Evolutionary conservation across 2,329 filamentous ascomycete genomes (phyloP), one percentile per base, ranked within the genome.

Genomic region (Davidsoniella australis): DNA sequence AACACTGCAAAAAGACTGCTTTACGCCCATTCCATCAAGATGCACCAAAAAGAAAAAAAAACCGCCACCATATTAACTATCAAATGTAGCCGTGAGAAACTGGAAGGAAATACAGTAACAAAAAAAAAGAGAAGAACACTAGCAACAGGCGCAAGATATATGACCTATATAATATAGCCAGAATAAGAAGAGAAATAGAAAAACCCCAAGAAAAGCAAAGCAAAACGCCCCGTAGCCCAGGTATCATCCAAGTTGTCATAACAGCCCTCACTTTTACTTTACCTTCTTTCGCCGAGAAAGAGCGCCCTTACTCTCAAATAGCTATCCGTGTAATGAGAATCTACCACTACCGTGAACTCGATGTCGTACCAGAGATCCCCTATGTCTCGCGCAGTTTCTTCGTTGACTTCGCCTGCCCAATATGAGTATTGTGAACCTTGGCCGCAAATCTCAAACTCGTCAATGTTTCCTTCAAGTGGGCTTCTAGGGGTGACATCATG

Each of bases 401-500:
- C 47, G 78, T 79, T 53, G 78, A 78, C 68, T 83, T 93, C 40
- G 87, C 87, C 0, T 85, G 89, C 53, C 87, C 87, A 58, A 94
- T 93, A 57, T 94, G 86, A 23, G 87, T 94, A 61, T 93, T 93
- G 66, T 86, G 79, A 55, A 88, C 80, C 74, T 94, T 96, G 33
- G 85, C 93, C 14, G 91, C 91, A 64, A 98, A 98, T 59, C 91
- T 82, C 64, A 98, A 71, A 70, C 87, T 95, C 41, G 88, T 94
- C 61, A 95, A 70, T 2, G 88, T 95, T 70, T 98, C 91, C 59
- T 82, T 83, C 55, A 95, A 69, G 67, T 96, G 91, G 5, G 80
- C 83, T 67, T 93, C 85, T 52, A 96, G 69, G 33, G 91, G 91
- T 57, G 83, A 91, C 50, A 94, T 84, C 88, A 96, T 96, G 62